Evolutionary conservation across 2,329 filamentous ascomycete species (phyloP).

Genomic region (Fusarium chuoi): DNA sequence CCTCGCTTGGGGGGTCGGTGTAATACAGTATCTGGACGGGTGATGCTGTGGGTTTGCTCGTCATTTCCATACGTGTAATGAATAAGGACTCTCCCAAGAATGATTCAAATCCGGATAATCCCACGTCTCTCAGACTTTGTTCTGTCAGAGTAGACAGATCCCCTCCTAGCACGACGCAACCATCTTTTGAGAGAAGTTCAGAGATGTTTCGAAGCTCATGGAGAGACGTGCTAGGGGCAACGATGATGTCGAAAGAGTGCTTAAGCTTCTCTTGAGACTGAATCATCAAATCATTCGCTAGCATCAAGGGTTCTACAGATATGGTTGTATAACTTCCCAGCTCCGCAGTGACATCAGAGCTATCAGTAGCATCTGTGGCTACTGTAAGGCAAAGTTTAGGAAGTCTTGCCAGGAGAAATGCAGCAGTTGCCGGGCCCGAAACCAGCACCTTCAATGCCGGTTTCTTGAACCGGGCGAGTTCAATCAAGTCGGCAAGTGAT

Average conservation of each 20-base stretch:
- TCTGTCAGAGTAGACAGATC: not conserved
- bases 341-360: not conserved
- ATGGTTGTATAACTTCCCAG: not conserved
- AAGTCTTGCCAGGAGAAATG: not conserved
- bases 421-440: not conserved
- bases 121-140: not conserved
- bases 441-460: not conserved
- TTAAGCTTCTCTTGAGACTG: not conserved
- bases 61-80: not conserved
- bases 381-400: not conserved
- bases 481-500: not conserved
- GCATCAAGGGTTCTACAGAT: not conserved
- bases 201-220: not conserved
- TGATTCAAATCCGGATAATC: not conserved
- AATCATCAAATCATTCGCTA: not conserved
- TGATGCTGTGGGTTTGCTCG: not conserved
- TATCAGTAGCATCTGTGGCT: not conserved
- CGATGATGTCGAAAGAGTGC: not conserved
- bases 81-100: not conserved
- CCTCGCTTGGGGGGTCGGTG: not conserved
- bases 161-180: not conserved
- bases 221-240: not conserved
- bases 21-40: not conserved
- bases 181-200: not conserved
- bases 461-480: not conserved